Conservation (phyloP, 1,139 yeast genomes). For the Candida buenavistaensis region DNA sequence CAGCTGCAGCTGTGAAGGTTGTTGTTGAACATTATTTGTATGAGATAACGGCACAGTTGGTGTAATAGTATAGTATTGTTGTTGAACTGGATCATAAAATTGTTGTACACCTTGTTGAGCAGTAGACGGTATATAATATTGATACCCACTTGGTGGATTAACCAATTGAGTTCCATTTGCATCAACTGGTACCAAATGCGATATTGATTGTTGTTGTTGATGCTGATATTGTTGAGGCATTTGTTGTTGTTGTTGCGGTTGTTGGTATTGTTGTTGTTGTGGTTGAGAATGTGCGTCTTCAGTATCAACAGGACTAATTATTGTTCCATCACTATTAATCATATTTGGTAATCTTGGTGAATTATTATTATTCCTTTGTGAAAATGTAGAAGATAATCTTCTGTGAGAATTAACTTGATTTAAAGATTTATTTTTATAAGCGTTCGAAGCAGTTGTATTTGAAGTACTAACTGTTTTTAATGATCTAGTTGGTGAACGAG, state of each 20-base stretch:
- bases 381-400: constrained; percentile 40
- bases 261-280: constrained; percentile 11
- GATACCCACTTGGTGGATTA: constrained; percentile 19
- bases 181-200: constrained; percentile 15
- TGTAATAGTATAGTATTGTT: constrained; percentile 44
- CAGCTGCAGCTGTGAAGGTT: too few relatives aligned
- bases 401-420: constrained; percentile 30
- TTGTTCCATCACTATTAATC: constrained; percentile 51
- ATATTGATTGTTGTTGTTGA: constrained; percentile 9
- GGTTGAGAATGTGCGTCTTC: constrained; percentile 14
- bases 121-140: constrained; percentile 19
- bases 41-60: constrained; percentile 38
- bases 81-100: constrained; percentile 48
- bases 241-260: constrained; percentile 8
- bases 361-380: constrained; percentile 29
- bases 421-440: constrained; percentile 17
- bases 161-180: constrained; percentile 10
- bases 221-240: too few relatives aligned
- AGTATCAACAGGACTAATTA: constrained; percentile 44
- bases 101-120: constrained; percentile 36
- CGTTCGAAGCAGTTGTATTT: constrained; percentile 11
- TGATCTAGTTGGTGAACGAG: constrained; percentile 22
- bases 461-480: constrained; percentile 24
- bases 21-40: constrained; percentile 5
- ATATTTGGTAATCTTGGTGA: constrained; percentile 42